Conservation (phyloP, 345 rosid species). For the Eutrema heterophyllum region DNA sequence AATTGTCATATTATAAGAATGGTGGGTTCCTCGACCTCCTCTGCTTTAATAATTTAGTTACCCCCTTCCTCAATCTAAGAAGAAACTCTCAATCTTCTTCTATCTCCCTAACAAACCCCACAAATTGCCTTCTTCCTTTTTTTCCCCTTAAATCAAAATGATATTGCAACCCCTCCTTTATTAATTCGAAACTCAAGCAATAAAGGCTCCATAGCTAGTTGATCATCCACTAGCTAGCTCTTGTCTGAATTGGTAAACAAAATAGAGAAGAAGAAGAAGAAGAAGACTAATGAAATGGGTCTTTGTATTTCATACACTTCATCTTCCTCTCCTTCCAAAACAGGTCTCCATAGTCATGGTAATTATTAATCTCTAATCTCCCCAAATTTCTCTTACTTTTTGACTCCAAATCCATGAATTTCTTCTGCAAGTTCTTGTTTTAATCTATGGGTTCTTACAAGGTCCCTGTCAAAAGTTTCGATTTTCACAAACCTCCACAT, state of each 20-base stretch:
- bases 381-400: not conserved
- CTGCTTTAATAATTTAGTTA: not conserved
- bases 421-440: not conserved
- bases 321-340: conserved; percentile 13
- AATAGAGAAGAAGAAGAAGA: conserved; percentile 1
- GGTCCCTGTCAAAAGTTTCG: not conserved
- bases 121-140: not conserved
- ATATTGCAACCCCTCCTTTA: not conserved
- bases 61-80: not conserved
- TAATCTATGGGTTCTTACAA: not conserved
- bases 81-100: not conserved
- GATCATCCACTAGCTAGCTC: conserved; percentile 13
- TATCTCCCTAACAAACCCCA: not conserved
- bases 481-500: no score
- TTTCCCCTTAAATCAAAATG: not conserved
- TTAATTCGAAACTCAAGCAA: not conserved
- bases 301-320: not conserved
- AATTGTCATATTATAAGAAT: conserved; percentile 2
- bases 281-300: conserved; percentile 26
- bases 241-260: conserved; percentile 17
- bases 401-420: not conserved
- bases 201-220: not conserved
- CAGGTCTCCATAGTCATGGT: conserved; percentile 18
- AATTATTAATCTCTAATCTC: not conserved
- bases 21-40: conserved; percentile 15